Evolutionary conservation across 805 yeast genomes (phyloP).

Genomic region (Candida germanica): DNA sequence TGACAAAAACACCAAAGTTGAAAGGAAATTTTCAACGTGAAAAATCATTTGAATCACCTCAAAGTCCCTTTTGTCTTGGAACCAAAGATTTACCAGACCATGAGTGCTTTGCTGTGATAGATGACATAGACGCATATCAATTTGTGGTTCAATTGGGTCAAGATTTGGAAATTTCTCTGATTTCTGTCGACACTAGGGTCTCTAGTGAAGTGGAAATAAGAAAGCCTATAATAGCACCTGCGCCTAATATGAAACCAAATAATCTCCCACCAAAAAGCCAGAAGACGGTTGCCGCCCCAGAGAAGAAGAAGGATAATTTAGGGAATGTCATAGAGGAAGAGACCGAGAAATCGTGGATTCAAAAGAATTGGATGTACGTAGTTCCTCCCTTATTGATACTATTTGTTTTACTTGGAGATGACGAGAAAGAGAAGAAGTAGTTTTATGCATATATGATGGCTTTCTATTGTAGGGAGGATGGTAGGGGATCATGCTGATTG

Average conservation of each 20-base stretch:
- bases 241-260: conserved; percentile 29
- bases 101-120: conserved; percentile 26
- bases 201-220: not conserved
- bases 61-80: conserved; percentile 19
- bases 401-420: conserved; percentile 23
- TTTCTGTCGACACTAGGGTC: not conserved
- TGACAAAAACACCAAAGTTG: not conserved
- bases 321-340: conserved; percentile 15
- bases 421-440: conserved; percentile 9
- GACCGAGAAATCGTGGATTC: conserved; percentile 46
- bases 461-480: too few species aligned
- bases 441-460: too few species aligned
- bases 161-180: conserved; percentile 1
- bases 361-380: conserved; percentile 61
- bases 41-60: too few species aligned
- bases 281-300: conserved; percentile 4
- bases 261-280: conserved; percentile 7
- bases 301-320: conserved; percentile 1
- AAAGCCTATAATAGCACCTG: conserved; percentile 12
- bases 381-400: conserved; percentile 47
- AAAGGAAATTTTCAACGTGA: too few species aligned
- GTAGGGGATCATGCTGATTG: too few species aligned
- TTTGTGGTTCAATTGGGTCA: conserved; percentile 10
- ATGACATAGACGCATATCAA: conserved; percentile 11
- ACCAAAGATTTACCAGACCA: conserved; percentile 26